Base-by-base conservation (phyloP, 331 rosid species). In the Saraca asoca region DNA sequence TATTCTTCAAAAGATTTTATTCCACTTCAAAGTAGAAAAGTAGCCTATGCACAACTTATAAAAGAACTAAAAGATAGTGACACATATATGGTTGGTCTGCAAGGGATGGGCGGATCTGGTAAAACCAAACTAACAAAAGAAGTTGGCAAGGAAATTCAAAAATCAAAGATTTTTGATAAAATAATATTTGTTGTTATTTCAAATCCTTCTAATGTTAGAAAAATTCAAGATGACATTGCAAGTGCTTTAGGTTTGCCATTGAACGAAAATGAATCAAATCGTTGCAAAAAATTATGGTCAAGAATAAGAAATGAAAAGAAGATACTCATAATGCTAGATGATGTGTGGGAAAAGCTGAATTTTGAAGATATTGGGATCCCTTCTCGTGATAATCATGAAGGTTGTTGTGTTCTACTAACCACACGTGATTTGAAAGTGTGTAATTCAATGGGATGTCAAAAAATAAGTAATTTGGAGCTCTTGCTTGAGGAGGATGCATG, bases 321-420 rank as follows among this genome's bases (percentile, higher is more conserved):
- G 65, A 35, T 14, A n/a, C 44, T 57, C 12, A 0, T 57, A 7
- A 9, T 57, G 1, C 7, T 57, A 14, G 63, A 59, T 41, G 65
- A 59, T 41, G 51, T 17, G 0, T 59, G 65, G 65, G 12, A 11
- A 2, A 10, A 17, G 5, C 15, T 17, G 3, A 8, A 59, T 0
- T 17, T 59, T 13, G 17, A 39, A 39, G 51, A 9, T 2, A 16
- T 59, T 16, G 65, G 65, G 13, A 75, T 75, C 12, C 75, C 75
- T 18, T 0, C 0, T 1, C 7, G 0, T 0, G 18, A 11, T 2
- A 12, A 56, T 24, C 59, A 46, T 13, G 20, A 20, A 0, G 34
- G 51, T 7, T 43, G 71, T 5, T 20, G 16, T 18, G 16, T 72
- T 44, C 58, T 72, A 13, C 1, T 63, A 4, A 63, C 65, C 42